Evolutionary conservation across 2,329 filamentous ascomycete genomes (phyloP), one percentile per base, ranked within the genome.

Genomic region (Aspergillus terreus): DNA sequence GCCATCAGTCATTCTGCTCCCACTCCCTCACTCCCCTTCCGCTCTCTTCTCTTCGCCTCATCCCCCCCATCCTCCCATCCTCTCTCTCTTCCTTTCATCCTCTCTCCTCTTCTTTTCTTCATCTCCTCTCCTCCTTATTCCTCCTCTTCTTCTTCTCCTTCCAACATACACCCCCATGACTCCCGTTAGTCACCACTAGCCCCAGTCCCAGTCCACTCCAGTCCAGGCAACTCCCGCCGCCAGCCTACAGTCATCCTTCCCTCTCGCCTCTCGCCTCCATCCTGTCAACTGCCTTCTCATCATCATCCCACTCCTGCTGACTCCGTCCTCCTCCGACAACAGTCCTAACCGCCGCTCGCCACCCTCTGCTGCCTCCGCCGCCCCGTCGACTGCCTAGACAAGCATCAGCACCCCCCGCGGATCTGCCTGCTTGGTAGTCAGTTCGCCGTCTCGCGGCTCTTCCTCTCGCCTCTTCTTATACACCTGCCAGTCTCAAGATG

Each of bases 401-500:
- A 63, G 58, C 58, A 56, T 54, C 59, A 55, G 53, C 50, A 45
- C 46, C 44, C 30, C 41, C 40, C 38, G 50, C 59, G 51, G 58
- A 53, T 52, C 55, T 64, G 66, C 65, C 64, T 68, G 67, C 64
- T 64, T 69, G 63, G 61, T 58, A 56, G 35, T 58, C 63, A 61
- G 61, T 63, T 59, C 51, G 62, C 60, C 63, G 59, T 58, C 57
- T 57, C 55, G 57, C 61, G 60, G 64, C 63, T 56, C 56, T 54
- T 59, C 57, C 60, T 55, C 58, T 58, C 58, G 61, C 53, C 60
- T 56, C 53, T 49, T 51, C 43, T 52, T 51, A 48, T 53, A 25
- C 35, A 40, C 50, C 52, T 51, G 47, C 54, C 40, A 49, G 32
- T 57, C 58, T 61, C 69, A 72, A 71, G 64, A 72, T 72, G 70